Base-by-base conservation (phyloP, 1,284 basidiomycete species). In the Neonothopanus nambi region DNA sequence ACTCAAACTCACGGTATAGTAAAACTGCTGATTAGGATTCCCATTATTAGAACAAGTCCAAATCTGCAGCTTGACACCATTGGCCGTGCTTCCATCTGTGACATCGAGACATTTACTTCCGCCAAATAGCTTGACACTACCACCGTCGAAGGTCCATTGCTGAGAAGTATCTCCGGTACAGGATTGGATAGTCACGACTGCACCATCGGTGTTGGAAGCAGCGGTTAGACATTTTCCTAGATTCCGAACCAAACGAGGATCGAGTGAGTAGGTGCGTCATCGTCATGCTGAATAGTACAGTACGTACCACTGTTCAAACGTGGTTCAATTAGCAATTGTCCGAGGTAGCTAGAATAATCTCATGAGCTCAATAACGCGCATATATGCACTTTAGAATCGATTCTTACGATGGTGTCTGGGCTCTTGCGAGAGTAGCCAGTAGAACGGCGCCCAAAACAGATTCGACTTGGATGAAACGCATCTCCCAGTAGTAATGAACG, bases 111-210 rank as follows among this genome's bases (percentile, higher is more conserved):
- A 70, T 54, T 63, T 68, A 41, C 57, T 59, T 3, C 13, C 13
- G 43, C 56, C 59, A 53, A 63, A 67, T 20, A 65, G 39, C 46
- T 62, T 60, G 41, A 69, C 52, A 17, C 53, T 55, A 36, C 61
- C 60, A 20, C 58, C 59, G 26, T 49, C 47, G 48, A 64, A 65
- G 7, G 59, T 59, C 64, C 64, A 68, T 44, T 45, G n/a, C 40
- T 66, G 65, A 28, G 62, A 39, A 28, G 59, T 50, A 39, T 63
- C 59, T n/a, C 65, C 65, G 55, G 50, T 61, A 64, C 63, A 53
- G 69, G 72, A 11, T 85, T 87, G 59, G 82, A 71, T 59, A 75
- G 82, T 59, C 82, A 77, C 63, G 80, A 76, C 45, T 89, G 86
- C 60, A 79, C 78, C 76, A 67, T 72, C 33, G 78, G 77, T 55